Base-by-base conservation (phyloP, 805 yeast genomes). In the Candida ulmi region DNA sequence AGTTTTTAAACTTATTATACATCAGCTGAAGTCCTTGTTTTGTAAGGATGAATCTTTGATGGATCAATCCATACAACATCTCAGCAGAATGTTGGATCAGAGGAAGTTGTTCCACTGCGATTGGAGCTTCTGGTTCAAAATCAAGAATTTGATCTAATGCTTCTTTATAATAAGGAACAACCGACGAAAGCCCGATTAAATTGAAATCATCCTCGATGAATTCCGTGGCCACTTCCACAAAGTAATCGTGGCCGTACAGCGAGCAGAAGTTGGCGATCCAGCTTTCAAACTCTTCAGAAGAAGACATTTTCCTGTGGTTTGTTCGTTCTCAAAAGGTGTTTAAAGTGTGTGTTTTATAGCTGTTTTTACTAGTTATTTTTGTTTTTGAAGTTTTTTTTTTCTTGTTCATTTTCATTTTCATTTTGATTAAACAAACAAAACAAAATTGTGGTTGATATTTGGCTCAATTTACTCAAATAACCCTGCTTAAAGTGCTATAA, bases 131-230 rank as follows among this genome's bases (percentile, higher is more conserved):
- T 4, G 67, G 61, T 39, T 62, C 97, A 46, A 88, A 74, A 61
- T 91, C 99, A 46, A 91, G 68, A 43, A 93, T 87, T 51, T 91
- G 74, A 62, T 91, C 96, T 45, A 91, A 66, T 2, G 98, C 96
- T 56, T 88, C 95, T 54, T 91, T 69, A 61, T 90, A 93, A 58
- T 81, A 86, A 4, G 97, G 95, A 9, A 93, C 96, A 42, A 85
- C 78, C 48, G 81, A 74, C 25, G 83, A 72, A 38, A 93, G 71
- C 1, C 98, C 97, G 1, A 98, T 90, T 54, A 93, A 71, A 58
- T 93, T 93, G 71, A 93, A 93, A 50, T 93, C 98, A 62, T 93
- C 99, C 53, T 90, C 97, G 44, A 93, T 87, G 61, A 88, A 93
- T 36, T 88, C 96, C 35, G 85, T 88, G 1, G 88, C 74, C 6